Percentiles rank a stretch among this genome's conserved stretches.
These are phyloP conservation scores for Calycina marina DNA, from an alignment of 2,329 filamentous ascomycete species.

Conservation along the genomic window DNA sequence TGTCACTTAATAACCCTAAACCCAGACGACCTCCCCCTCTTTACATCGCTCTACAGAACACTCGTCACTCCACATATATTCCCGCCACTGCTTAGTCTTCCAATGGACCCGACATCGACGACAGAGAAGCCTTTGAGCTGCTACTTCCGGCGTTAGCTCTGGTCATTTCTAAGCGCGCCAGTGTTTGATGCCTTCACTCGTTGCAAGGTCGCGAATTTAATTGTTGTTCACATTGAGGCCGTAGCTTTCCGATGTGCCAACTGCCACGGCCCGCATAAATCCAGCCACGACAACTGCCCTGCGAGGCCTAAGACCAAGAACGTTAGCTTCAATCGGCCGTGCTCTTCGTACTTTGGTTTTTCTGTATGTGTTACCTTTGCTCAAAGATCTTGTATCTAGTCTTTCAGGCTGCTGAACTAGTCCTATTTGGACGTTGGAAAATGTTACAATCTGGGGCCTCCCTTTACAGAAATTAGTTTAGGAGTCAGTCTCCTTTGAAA, in stretches of 20 bases:
- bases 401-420: too few relatives aligned
- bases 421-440: too few relatives aligned
- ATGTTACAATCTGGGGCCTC: too few relatives aligned
- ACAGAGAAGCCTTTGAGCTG: neutral
- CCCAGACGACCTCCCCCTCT: neutral
- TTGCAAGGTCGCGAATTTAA: neutral
- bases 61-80: neutral
- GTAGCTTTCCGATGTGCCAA: neutral
- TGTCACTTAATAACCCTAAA: neutral
- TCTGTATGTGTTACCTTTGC: too few relatives aligned
- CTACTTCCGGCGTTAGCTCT: neutral
- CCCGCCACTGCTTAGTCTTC: neutral
- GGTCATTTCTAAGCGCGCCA: neutral
- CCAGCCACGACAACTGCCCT: too few relatives aligned
- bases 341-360: too few relatives aligned
- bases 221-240: neutral
- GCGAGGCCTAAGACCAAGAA: too few relatives aligned
- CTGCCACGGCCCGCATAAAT: too few relatives aligned
- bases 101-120: neutral
- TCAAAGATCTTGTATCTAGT: too few relatives aligned
- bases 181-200: neutral
- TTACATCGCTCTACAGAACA: neutral
- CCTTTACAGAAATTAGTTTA: too few relatives aligned
- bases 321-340: too few relatives aligned
- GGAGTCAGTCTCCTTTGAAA: too few relatives aligned